Conservation (phyloP, 495 filamentous ascomycete species). For the Hyaloscypha finlandica region DNA sequence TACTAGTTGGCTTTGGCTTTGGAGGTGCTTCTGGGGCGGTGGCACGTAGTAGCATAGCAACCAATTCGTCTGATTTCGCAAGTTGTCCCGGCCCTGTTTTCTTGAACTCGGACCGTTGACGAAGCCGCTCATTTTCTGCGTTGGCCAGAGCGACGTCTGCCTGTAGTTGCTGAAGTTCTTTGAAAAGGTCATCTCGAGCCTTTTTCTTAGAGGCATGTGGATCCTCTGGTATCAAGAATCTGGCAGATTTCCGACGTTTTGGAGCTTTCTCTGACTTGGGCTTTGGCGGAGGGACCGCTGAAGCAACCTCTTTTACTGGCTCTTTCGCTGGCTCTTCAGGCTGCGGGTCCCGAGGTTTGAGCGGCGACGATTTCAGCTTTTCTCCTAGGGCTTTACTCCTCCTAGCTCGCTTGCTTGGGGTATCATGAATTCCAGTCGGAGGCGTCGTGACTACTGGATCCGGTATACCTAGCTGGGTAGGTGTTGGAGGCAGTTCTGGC, state of each 20-base stretch:
- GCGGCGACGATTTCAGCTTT: conserved; percentile 44
- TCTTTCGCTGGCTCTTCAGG: conserved; percentile 9
- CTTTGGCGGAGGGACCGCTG: neutral
- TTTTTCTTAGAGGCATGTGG: conserved; percentile 28
- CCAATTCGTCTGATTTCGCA: conserved; percentile 26
- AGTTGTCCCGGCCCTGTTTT: neutral
- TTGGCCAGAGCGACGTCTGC: conserved; percentile 33
- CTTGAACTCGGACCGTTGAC: conserved; percentile 18
- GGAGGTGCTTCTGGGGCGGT: conserved; percentile 17
- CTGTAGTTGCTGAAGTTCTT: conserved; percentile 31
- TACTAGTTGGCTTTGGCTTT: conserved; percentile 39
- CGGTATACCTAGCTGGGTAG: conserved; percentile 58
- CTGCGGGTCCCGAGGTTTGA: conserved; percentile 33
- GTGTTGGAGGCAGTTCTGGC: conserved; percentile 71
- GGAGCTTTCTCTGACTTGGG: neutral
- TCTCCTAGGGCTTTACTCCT: conserved; percentile 37
- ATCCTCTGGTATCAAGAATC: conserved; percentile 28
- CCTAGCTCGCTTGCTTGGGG: conserved; percentile 47
- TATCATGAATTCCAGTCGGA: conserved; percentile 55
- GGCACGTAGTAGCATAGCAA: conserved; percentile 18
- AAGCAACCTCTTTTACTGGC: neutral
- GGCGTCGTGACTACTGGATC: conserved; percentile 54
- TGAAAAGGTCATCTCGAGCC: conserved; percentile 26
- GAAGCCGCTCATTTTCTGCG: conserved; percentile 32
- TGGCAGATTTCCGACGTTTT: conserved; percentile 29